Percentiles rank a stretch among this genome's conserved stretches.
phyloP scores from a whole-genome alignment of 352 stramenopile species.

The Phytophthora hybrid region DNA sequence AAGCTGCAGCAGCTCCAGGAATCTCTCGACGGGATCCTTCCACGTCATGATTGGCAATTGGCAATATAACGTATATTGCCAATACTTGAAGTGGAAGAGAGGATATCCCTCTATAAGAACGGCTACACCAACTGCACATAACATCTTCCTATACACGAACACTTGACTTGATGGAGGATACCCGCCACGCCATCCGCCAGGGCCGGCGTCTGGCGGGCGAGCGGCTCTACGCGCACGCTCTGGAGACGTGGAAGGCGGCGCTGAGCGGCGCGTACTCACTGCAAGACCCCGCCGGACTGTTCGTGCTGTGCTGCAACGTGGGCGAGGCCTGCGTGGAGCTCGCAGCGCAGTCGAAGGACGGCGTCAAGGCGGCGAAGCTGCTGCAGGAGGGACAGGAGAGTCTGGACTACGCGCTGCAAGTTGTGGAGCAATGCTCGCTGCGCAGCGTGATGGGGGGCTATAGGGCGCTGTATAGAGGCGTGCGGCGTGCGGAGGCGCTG shows the following conservation, averaged over 20 bases:
- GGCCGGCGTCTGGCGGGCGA: constrained; percentile 50
- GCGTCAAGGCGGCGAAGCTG: background rate
- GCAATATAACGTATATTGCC: no score
- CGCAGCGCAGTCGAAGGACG: constrained; percentile 21
- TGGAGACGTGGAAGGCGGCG: constrained; percentile 59
- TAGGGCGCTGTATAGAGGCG: constrained; percentile 37
- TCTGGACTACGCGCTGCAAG: constrained; percentile 59
- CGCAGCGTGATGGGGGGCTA: constrained; percentile 34
- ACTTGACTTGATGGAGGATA: constrained; percentile 38
- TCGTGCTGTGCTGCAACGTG: constrained; percentile 77
- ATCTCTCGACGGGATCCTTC: constrained; percentile 59
- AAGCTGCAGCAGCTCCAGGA: constrained; percentile 84
- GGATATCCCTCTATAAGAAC: constrained; percentile 22
- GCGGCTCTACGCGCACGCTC: constrained; percentile 44
- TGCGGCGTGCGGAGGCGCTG: constrained; percentile 32
- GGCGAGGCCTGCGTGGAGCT: constrained; percentile 55
- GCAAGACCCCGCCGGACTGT: constrained; percentile 64
- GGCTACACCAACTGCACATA: background rate
- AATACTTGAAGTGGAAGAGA: background rate
- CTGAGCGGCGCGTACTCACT: constrained; percentile 55
- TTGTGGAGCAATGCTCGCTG: constrained; percentile 54
- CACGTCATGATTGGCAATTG: constrained; percentile 17
- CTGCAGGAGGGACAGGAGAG: constrained; percentile 46
- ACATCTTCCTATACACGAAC: constrained; percentile 10
- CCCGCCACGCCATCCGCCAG: constrained; percentile 40